Base-by-base conservation (phyloP, 352 stramenopile genomes). In the Pythium grandisporangium region DNA sequence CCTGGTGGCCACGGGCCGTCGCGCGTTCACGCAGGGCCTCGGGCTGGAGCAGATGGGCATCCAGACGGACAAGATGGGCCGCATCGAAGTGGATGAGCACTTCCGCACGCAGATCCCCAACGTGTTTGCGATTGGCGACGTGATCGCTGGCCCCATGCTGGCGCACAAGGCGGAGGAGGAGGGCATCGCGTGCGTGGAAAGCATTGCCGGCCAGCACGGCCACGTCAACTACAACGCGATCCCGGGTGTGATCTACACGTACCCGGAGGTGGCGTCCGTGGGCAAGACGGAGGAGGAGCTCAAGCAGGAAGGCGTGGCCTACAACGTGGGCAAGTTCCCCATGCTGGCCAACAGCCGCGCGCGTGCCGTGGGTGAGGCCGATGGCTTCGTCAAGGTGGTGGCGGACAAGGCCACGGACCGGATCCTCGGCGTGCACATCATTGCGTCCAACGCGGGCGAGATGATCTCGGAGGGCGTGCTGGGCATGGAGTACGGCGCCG, bases 171-270 rank as follows among this genome's bases (percentile, higher is more conserved):
- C 96, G 22, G 96, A 99, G 71, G 96, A 99, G 56, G 96, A 99
- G 61, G 96, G 96, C 21, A 97, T 99, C 57, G 95, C 95, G n/a
- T 93, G 79, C 43, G 93, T 96, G 12, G 96, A 99, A 73, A 97
- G 75, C 41, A 98, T 99, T 58, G 92, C 93, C 17, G 96, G 96
- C 57, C 95, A 92, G 59, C 89, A 96, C 48, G 96, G 96, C 50
- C 96, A 99, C 69, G 94, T 99, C 33, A 99, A 99, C 71, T 99
- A 99, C 67, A 88, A 98, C 67, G 93, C 91, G 21, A 99, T 99
- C 66, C 96, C 96, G 19, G 91, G 95, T 44, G 96, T 99, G 19
- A 97, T 99, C 53, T 99, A 98, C 75, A 99, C 94, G 37, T 95
- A 96, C 69, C 95, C 95, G 0, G 93, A 98, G 61, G 89, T 98